phyloP scores from a whole-genome alignment of 441 rosid species.

The Arabidopsis lyrata region DNA sequence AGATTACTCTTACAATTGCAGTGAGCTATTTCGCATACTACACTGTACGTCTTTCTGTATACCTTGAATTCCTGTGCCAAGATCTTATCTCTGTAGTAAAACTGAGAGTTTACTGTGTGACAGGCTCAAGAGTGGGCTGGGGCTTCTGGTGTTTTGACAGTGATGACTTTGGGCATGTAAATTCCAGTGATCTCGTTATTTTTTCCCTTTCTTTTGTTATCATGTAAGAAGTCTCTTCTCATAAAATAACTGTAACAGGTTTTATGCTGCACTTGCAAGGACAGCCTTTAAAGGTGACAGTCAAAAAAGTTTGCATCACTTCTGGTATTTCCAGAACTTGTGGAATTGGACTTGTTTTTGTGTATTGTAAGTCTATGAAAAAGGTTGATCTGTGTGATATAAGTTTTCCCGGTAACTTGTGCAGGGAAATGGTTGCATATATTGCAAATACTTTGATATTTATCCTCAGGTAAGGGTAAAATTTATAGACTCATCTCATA shows the following conservation, averaged over 20 bases:
- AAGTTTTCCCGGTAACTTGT: constrained; percentile 14
- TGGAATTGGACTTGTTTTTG: constrained; percentile 27
- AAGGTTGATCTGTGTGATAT: neutral
- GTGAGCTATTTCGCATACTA: constrained; percentile 91
- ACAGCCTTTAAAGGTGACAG: constrained; percentile 95
- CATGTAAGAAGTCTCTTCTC: constrained; percentile 23
- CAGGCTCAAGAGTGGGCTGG: constrained; percentile 91
- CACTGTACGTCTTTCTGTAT: constrained; percentile 66
- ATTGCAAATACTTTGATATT: constrained; percentile 96
- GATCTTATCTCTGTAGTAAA: constrained; percentile 23
- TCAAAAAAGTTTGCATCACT: constrained; percentile 93
- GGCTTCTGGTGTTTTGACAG: constrained; percentile 95
- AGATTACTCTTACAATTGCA: constrained; percentile 86
- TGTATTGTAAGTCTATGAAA: neutral
- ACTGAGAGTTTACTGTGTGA: constrained; percentile 45
- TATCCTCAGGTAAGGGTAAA: constrained; percentile 73
- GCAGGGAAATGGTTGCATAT: constrained; percentile 95
- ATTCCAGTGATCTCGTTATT: constrained; percentile 53
- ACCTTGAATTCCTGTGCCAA: constrained; percentile 18
- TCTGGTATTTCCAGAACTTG: constrained; percentile 64
- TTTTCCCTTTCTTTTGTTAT: neutral
- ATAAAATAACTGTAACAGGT: constrained; percentile 59
- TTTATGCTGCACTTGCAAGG: constrained; percentile 88
- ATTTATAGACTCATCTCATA: constrained; percentile 14
- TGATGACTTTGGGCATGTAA: constrained; percentile 99